Base-by-base conservation (phyloP, 2,329 filamentous ascomycete genomes). In the Monosporascus sp. region DNA sequence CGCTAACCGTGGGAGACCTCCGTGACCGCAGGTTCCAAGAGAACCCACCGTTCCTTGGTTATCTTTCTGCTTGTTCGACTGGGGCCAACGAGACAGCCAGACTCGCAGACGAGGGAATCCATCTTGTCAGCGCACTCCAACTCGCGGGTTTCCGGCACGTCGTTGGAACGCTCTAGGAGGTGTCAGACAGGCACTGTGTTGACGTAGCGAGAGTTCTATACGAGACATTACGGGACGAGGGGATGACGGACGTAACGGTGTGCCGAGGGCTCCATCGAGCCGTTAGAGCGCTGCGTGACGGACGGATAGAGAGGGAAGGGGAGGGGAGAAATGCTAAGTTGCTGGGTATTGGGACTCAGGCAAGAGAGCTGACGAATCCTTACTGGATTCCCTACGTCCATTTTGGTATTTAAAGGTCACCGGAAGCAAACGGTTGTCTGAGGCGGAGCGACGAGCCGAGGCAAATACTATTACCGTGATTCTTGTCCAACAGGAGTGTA, bases 1-100 rank as follows among this genome's bases (percentile, higher is more conserved):
- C 56, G 1, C 44, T 64, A 0, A 58, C 57, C 0, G 61, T 63
- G 0, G 51, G 31, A 1, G 52, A 55, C 35, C 45, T 63, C 2
- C 54, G 53, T 4, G 58, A 60, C 7, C 47, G 45, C 1, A 51
- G 59, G 37, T 44, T 66, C 2, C 50, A 53, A 3, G 17, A 57
- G 0, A n/a, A 50, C 1, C 8, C 55, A 0, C 65, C 66, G 1
- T 71, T 69, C 47, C 62, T 72, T 1, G 70, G 64, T 0, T 74
- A 70, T 49, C 66, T 74, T 3, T 74, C 71, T 1, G 70, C 71
- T 1, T 74, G 71, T 48, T 59, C 55, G 1, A 72, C 71, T 0
- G 67, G 66, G 0, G 38, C 54, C 11, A 64, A 58, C 24, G 53
- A 57, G 6, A 55, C 55, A 2, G 50, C 60, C 0, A 50, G 47